Conservation (phyloP, 306 rosid genomes). For the Lotus japonicus region DNA sequence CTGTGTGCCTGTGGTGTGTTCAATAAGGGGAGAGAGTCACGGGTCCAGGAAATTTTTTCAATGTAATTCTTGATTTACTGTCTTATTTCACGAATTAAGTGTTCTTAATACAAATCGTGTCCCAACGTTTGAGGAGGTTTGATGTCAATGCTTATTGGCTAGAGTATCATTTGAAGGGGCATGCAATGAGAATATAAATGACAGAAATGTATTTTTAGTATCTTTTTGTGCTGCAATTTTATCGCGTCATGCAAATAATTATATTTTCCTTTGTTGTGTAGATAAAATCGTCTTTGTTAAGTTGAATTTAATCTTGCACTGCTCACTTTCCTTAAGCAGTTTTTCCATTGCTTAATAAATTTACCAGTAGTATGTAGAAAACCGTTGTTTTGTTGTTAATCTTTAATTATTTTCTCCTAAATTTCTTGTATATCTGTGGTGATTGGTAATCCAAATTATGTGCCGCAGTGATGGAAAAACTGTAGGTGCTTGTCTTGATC, state of each 20-base stretch:
- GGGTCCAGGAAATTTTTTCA: background rate
- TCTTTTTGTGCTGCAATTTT: background rate
- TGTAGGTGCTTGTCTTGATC: conserved; percentile 96
- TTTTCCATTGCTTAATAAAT: background rate
- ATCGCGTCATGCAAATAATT: background rate
- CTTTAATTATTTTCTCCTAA: background rate
- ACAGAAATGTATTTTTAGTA: background rate
- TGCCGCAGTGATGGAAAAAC: conserved; percentile 93
- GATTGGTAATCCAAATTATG: conserved; percentile 22
- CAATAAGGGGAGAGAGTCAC: background rate
- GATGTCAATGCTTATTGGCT: background rate
- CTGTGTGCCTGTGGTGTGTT: background rate
- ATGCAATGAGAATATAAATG: background rate
- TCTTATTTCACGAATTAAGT: background rate
- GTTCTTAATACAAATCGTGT: background rate
- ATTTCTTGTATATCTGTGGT: conserved; percentile 20
- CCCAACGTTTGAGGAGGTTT: background rate
- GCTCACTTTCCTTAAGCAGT: conserved; percentile 3
- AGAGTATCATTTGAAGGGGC: background rate
- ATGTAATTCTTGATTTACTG: background rate
- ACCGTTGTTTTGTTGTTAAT: background rate
- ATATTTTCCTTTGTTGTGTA: background rate
- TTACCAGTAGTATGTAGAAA: background rate
- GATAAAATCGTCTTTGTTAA: background rate
- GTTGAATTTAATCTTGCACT: conserved; percentile 15